These are phyloP conservation scores for Colletotrichum graminicola DNA, from an alignment of 2,329 filamentous ascomycete genomes.

Conservation along the genomic window DNA sequence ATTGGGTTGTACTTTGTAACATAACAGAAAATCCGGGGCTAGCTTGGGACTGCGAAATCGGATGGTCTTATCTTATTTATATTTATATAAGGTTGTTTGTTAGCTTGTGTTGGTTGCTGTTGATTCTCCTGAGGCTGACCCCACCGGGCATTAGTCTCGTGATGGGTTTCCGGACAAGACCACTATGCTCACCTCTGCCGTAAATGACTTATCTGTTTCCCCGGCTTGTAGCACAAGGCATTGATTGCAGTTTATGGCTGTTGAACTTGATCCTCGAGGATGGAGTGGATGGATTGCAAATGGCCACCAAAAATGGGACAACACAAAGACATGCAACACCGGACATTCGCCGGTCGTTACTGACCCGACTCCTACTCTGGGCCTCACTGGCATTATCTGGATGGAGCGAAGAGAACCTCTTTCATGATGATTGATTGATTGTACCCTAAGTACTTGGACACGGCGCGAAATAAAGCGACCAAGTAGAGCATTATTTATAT, in stretches of 20 bases:
- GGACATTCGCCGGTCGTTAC: slow-evolving; percentile 12
- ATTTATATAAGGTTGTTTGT: neutral
- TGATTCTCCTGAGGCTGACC: neutral
- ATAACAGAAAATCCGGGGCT: slow-evolving; percentile 33
- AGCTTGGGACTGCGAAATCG: slow-evolving; percentile 26
- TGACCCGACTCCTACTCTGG: slow-evolving; percentile 12
- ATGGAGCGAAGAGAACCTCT: neutral
- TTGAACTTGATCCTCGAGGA: neutral
- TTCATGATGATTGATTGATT: too few relatives aligned
- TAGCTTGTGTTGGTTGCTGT: neutral
- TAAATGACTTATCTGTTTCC: neutral
- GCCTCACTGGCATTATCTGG: slow-evolving; percentile 12
- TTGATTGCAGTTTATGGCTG: neutral
- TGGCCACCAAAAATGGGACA: neutral
- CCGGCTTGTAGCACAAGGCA: neutral
- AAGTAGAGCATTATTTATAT: too few relatives aligned
- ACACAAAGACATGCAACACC: neutral
- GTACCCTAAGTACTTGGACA: too few relatives aligned
- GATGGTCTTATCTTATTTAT: neutral
- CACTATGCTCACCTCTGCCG: neutral
- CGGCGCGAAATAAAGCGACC: too few relatives aligned
- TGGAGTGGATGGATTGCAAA: neutral
- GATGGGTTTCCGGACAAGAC: too few relatives aligned
- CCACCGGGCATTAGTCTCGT: neutral
- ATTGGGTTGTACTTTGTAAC: slow-evolving; percentile 36